Evolutionary conservation across 192 early-diverging fungal species (phyloP).

Genomic region (Rhizophagus prolifer): DNA sequence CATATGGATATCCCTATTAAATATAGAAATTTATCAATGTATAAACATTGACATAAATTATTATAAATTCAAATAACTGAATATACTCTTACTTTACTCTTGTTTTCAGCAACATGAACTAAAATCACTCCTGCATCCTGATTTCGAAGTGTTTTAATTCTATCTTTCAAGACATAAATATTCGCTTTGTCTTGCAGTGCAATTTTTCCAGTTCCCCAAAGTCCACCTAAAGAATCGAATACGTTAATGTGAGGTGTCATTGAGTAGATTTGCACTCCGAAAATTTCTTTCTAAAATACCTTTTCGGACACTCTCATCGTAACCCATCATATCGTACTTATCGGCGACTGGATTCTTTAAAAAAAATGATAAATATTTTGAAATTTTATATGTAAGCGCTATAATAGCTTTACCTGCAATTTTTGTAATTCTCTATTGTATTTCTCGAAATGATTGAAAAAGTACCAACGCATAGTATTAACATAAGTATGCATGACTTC

Average conservation of each 20-base stretch:
- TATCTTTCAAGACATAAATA: conserved; percentile 80
- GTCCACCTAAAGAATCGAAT: conserved; percentile 32
- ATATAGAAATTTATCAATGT: background rate
- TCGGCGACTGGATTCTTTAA: conserved; percentile 68
- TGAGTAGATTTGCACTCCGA: background rate
- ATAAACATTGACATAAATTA: background rate
- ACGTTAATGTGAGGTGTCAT: background rate
- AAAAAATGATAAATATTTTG: background rate
- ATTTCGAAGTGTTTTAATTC: conserved; percentile 73
- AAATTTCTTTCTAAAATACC: conserved; percentile 39
- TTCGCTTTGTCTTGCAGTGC: conserved; percentile 77
- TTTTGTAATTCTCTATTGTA: conserved; percentile 76
- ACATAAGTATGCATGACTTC: conserved; percentile 90
- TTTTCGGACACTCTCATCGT: conserved; percentile 75
- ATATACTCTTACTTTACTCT: conserved; percentile 53
- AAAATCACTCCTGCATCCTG: conserved; percentile 87
- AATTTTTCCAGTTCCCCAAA: conserved; percentile 69
- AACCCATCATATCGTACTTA: conserved; percentile 81
- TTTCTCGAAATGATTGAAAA: conserved; percentile 85
- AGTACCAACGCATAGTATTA: conserved; percentile 82
- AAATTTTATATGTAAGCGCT: background rate
- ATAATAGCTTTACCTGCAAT: conserved; percentile 60
- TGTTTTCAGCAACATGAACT: conserved; percentile 75
- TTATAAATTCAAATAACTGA: background rate
- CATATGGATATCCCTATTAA: conserved; percentile 77